These are phyloP conservation scores for Carex littledalei DNA, from an alignment of 176 grass and related monocot species.

Conservation along the genomic window DNA sequence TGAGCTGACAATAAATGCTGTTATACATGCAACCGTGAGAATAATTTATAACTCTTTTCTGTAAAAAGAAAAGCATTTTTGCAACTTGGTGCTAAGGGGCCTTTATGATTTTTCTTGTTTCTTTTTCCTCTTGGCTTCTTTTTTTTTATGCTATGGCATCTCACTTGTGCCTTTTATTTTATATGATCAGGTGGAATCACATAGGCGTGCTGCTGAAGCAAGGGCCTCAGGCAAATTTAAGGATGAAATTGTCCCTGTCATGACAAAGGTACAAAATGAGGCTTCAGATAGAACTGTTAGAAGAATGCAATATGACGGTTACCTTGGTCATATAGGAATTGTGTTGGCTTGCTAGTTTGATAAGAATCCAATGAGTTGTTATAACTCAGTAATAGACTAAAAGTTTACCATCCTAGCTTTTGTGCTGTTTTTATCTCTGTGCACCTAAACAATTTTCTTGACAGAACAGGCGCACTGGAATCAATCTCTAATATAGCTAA, in stretches of 20 bases:
- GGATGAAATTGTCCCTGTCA: constrained; percentile 86
- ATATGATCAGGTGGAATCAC: constrained; percentile 61
- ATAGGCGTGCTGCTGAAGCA: constrained; percentile 75
- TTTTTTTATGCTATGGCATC: neutral
- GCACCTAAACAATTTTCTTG: neutral
- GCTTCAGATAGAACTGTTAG: neutral
- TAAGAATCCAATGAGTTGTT: neutral
- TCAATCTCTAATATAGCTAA: neutral
- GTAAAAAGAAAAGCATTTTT: neutral
- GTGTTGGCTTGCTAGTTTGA: neutral
- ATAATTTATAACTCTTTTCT: neutral
- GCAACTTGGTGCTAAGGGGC: neutral
- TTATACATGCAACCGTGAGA: neutral
- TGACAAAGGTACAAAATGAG: constrained; percentile 55
- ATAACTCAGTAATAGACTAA: neutral
- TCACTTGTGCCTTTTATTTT: neutral
- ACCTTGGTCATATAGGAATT: neutral
- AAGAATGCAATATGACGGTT: neutral
- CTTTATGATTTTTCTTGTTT: neutral
- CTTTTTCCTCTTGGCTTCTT: neutral
- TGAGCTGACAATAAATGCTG: neutral
- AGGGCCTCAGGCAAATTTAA: constrained; percentile 93
- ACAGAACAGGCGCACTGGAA: neutral
- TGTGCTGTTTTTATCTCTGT: neutral
- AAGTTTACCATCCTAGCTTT: neutral